Percentiles rank a stretch among this genome's conserved stretches.
These are phyloP conservation scores for Aegle marmelos DNA, from an alignment of 345 rosid species.

Conservation along the genomic window DNA sequence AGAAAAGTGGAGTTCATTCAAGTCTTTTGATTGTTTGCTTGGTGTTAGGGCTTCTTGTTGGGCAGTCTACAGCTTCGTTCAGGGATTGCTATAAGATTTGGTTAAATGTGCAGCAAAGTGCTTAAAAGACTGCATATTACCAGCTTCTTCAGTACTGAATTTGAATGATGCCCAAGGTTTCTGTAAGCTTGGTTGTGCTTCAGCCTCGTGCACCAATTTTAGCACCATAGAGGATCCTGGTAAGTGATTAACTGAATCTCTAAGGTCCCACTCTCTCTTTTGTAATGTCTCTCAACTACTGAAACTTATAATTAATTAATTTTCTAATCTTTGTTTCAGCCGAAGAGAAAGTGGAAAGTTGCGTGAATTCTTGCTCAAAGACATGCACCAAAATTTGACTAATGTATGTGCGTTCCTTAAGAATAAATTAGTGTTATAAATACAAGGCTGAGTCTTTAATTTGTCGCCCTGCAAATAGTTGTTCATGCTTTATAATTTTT, in stretches of 20 bases:
- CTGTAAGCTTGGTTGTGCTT: slow-evolving; percentile 39
- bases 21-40: slow-evolving; percentile 10
- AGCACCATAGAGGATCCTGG: slow-evolving; percentile 29
- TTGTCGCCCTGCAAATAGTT: too few relatives aligned
- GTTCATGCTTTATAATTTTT: too few relatives aligned
- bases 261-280: neutral
- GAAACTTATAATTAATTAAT: neutral
- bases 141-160: neutral
- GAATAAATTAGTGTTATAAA: too few relatives aligned
- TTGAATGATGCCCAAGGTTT: neutral
- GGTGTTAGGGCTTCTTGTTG: slow-evolving; percentile 13
- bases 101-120: slow-evolving; percentile 6
- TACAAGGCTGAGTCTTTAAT: too few relatives aligned
- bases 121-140: slow-evolving; percentile 25
- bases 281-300: neutral
- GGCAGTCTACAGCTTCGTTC: too few relatives aligned
- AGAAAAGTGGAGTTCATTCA: neutral
- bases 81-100: slow-evolving; percentile 20
- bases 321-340: slow-evolving; percentile 18
- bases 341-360: slow-evolving; percentile 32
- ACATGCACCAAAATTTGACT: neutral
- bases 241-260: neutral
- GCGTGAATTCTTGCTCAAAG: slow-evolving; percentile 37
- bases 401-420: too few relatives aligned
- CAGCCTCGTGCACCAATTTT: slow-evolving; percentile 24